These are phyloP conservation scores for Amanita fuliginea DNA, from an alignment of 768 basidiomycete genomes.

Conservation along the genomic window DNA sequence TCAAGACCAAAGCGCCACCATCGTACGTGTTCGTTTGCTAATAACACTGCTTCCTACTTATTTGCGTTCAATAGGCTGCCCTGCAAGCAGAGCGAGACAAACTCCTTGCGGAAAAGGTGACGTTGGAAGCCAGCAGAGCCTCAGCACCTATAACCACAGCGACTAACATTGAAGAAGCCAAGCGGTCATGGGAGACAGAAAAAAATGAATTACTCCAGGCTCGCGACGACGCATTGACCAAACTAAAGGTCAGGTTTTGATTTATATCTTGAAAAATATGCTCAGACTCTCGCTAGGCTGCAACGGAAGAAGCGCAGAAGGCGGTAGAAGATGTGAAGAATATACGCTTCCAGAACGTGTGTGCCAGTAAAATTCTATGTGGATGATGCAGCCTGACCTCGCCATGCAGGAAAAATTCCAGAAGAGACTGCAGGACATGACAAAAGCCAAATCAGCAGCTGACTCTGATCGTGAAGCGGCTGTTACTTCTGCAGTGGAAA, in stretches of 20 bases:
- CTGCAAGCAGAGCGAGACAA: conserved; percentile 51
- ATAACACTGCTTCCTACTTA: not conserved
- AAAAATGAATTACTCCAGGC: conserved; percentile 45
- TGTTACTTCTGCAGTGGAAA: conserved; percentile 40
- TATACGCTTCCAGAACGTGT: conserved; percentile 28
- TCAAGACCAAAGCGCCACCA: conserved; percentile 21
- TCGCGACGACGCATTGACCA: conserved; percentile 48
- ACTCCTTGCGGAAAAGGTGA: conserved; percentile 49
- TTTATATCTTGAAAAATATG: not conserved
- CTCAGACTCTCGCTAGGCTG: conserved; percentile 18
- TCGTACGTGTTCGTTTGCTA: conserved; percentile 19
- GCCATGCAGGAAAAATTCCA: conserved; percentile 50
- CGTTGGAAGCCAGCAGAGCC: conserved; percentile 23
- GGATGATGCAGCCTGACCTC: not conserved
- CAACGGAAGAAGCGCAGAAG: conserved; percentile 33
- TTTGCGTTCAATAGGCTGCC: conserved; percentile 26
- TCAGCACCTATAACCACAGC: conserved; percentile 15
- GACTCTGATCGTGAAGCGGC: conserved; percentile 31
- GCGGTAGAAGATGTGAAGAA: conserved; percentile 31
- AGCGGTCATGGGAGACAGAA: conserved; percentile 41
- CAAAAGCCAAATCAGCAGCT: conserved; percentile 32
- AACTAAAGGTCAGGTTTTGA: conserved; percentile 35
- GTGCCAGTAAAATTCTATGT: conserved; percentile 5
- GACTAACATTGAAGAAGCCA: conserved; percentile 15
- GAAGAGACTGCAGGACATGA: conserved; percentile 37